A percentile compares a stretch with the other conserved stretches of the same genome.
These are phyloP conservation scores for Erythrophleum ivorense DNA, from an alignment of 331 rosid species.

Conservation along the genomic window DNA sequence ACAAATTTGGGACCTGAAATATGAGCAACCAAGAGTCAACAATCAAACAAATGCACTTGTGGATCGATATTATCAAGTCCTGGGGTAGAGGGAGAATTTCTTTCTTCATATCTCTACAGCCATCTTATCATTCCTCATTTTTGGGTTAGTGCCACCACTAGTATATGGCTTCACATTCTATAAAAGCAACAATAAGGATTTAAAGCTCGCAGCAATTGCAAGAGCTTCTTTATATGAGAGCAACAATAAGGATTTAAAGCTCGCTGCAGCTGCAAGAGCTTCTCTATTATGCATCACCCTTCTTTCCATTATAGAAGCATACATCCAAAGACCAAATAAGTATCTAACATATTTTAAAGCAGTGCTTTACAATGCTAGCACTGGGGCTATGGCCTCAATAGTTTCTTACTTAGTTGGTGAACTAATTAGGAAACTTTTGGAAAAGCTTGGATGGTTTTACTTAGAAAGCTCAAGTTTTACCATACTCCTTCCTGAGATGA, in stretches of 20 bases:
- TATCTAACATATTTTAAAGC: constrained; percentile 48
- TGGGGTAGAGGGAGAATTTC: constrained; percentile 67
- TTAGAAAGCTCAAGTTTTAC: constrained; percentile 26
- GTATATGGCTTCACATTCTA: constrained; percentile 69
- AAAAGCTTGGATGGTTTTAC: constrained; percentile 62
- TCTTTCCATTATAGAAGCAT: constrained; percentile 63
- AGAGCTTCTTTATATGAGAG: constrained; percentile 62
- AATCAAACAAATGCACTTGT: constrained; percentile 19
- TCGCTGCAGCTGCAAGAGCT: constrained; percentile 67
- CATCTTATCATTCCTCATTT: constrained; percentile 59
- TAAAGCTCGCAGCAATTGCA: constrained; percentile 65
- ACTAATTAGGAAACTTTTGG: constrained; percentile 42
- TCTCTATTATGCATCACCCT: constrained; percentile 62
- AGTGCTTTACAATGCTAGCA: constrained; percentile 40
- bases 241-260: constrained; percentile 55
- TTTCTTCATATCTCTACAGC: constrained; percentile 30
- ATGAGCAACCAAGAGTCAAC: constrained; percentile 42
- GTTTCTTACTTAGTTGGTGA: constrained; percentile 61
- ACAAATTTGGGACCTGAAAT: constrained; percentile 67
- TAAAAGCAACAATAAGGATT: constrained; percentile 53
- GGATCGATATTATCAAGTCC: constrained; percentile 49
- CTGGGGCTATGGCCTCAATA: constrained; percentile 52
- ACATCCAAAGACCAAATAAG: constrained; percentile 44
- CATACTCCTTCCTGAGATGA: constrained; percentile 34
- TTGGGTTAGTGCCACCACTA: constrained; percentile 68